A percentile compares a stretch with the other conserved stretches of the same genome.
Evolutionary conservation across 192 early-diverging fungal species (phyloP).

Genomic region (Backusella liffmaniae): DNA sequence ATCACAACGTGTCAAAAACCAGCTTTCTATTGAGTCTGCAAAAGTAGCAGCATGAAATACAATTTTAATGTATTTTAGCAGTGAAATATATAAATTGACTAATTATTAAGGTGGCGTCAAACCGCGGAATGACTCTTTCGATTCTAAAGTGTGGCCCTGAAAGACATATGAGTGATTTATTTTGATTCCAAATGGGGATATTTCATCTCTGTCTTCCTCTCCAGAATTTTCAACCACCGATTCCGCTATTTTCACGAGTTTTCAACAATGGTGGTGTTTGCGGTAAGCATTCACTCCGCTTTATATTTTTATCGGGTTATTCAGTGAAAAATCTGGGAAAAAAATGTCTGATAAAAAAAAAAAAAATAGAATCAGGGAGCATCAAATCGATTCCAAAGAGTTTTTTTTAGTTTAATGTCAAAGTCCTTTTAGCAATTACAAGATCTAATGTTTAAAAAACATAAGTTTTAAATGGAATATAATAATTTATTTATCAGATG

Average conservation of each 20-base stretch:
- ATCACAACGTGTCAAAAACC: background rate
- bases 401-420: background rate
- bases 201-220: background rate
- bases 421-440: background rate
- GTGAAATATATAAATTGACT: background rate
- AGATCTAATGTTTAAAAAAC: background rate
- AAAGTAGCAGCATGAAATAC: background rate
- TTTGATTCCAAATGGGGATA: background rate
- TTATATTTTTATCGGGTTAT: background rate
- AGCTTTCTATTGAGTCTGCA: background rate
- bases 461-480: background rate
- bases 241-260: constrained; percentile 5
- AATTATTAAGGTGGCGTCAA: constrained; percentile 3
- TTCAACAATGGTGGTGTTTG: constrained; percentile 1
- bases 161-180: background rate
- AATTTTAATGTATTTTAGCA: background rate
- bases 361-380: background rate
- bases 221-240: background rate
- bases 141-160: background rate
- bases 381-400: background rate
- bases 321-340: background rate
- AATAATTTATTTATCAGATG: background rate
- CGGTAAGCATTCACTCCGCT: background rate
- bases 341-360: background rate
- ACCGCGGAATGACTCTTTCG: background rate